Base-by-base conservation (phyloP, 1,139 yeast species). In the Candida dubliniensis region DNA sequence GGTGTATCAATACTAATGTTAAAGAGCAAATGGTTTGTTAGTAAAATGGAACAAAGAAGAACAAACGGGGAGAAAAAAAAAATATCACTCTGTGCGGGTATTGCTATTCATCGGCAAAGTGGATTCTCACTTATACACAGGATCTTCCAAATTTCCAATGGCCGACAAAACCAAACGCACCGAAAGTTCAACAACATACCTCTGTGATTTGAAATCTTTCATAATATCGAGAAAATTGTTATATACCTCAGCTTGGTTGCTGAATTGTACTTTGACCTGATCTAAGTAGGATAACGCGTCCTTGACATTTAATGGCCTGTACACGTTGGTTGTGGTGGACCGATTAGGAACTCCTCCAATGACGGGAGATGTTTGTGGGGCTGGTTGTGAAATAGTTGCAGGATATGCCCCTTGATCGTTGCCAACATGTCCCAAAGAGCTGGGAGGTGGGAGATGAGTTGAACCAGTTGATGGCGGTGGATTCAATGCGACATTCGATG, bases 171-270 rank as follows among this genome's bases (percentile, higher is more conserved):
- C 34, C 34, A 14, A 8, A 32, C 15, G 10, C 25, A 14, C 7
- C 2, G 12, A 8, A 31, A 31, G 12, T 31, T 14, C 24, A 32
- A 32, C 23, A 45, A 73, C 80, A 50, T 66, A 78, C 72, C 82
- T 81, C 68, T 91, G 97, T 40, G 95, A 86, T 70, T 95, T 93
- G 72, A 95, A 95, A 61, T 95, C 99, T 67, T 93, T 93, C 99
- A 93, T 93, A 51, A 93, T 93, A 63, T 95, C 99, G 59, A 93
- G 77, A 60, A 93, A 93, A 63, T 88, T 91, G 63, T 93, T 95
- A 72, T 95, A 93, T 41, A 95, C 96, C 60, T 91, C 97, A 0
- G 98, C 96, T 66, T 93, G 95, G 54, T 82, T 80, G 64, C 81
- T 87, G 66, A 93, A 93, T 64, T 91, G 98, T 44, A 86, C 81